These are phyloP conservation scores for Arachnopeziza araneosa DNA, from an alignment of 2,329 filamentous ascomycete genomes.

Conservation along the genomic window DNA sequence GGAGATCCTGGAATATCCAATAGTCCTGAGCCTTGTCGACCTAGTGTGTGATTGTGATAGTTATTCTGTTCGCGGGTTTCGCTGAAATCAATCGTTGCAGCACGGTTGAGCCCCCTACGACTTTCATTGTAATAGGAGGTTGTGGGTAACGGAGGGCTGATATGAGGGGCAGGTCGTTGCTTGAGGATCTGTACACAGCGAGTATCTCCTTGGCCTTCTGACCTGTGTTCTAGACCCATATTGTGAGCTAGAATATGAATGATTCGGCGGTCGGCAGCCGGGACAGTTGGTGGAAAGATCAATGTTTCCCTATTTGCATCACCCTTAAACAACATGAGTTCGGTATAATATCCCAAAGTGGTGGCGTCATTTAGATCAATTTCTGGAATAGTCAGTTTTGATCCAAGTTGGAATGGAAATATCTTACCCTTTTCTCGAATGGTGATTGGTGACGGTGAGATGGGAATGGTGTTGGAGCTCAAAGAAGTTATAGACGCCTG, in stretches of 20 bases:
- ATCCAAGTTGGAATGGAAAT: not conserved
- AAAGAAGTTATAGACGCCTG: slow-evolving; percentile 76
- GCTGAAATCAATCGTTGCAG: slow-evolving; percentile 96
- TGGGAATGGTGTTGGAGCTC: slow-evolving; percentile 53
- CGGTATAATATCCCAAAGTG: slow-evolving; percentile 82
- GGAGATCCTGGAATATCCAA: slow-evolving; percentile 82
- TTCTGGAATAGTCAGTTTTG: slow-evolving; percentile 32
- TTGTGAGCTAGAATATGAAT: slow-evolving; percentile 94
- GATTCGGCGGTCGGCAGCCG: slow-evolving; percentile 78
- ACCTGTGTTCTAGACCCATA: slow-evolving; percentile 86
- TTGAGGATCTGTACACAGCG: slow-evolving; percentile 89
- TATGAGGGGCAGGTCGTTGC: slow-evolving; percentile 37
- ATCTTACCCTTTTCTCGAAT: slow-evolving; percentile 23
- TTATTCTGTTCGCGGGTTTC: slow-evolving; percentile 64
- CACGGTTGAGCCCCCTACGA: slow-evolving; percentile 80
- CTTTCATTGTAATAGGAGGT: slow-evolving; percentile 62
- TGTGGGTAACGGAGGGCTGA: slow-evolving; percentile 33
- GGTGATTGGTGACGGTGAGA: slow-evolving; percentile 30
- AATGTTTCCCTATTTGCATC: slow-evolving; percentile 71
- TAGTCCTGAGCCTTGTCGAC: slow-evolving; percentile 75
- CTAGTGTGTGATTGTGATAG: slow-evolving; percentile 69
- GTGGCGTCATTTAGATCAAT: slow-evolving; percentile 89
- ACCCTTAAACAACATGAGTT: slow-evolving; percentile 83
- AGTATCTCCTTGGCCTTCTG: slow-evolving; percentile 80
- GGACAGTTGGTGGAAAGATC: slow-evolving; percentile 75